Conservation (phyloP, 352 stramenopile genomes). For the Aphanomyces stellatus region DNA sequence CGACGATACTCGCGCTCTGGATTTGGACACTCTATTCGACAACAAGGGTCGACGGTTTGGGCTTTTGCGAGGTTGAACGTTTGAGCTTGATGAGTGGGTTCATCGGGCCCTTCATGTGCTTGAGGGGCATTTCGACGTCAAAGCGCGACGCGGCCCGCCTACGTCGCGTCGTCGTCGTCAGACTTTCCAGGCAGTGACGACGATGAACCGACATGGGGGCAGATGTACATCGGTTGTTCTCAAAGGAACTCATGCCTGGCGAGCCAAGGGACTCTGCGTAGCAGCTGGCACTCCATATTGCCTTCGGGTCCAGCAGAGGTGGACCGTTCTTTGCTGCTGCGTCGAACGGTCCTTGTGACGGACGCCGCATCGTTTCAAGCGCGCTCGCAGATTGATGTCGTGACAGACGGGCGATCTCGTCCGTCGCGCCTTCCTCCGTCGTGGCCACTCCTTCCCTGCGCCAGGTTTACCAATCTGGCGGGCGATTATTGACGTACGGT, state of each 20-base stretch:
- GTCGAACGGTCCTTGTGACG: constrained; percentile 16
- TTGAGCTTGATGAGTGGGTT: too few relatives aligned
- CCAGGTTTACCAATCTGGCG: too few relatives aligned
- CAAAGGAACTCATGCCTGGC: too few relatives aligned
- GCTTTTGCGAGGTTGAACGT: background rate
- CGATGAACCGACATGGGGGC: background rate
- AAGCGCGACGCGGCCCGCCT: background rate
- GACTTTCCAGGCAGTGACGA: background rate
- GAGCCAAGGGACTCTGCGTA: constrained; percentile 20
- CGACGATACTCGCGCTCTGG: too few relatives aligned
- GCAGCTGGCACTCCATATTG: constrained; percentile 55
- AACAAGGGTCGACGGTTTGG: too few relatives aligned
- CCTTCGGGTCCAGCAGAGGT: constrained; percentile 47
- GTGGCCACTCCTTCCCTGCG: too few relatives aligned
- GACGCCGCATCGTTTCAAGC: constrained; percentile 34
- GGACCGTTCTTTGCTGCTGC: too few relatives aligned
- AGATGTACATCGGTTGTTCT: background rate
- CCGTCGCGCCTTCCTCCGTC: too few relatives aligned
- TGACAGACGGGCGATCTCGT: too few relatives aligned
- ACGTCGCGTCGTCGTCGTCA: background rate
- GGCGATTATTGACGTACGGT: constrained; percentile 7
- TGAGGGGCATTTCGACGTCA: background rate
- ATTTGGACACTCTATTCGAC: too few relatives aligned
- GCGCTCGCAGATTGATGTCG: too few relatives aligned
- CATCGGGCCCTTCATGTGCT: background rate